These are phyloP conservation scores for Solanum ahanhuiri DNA, from an alignment of 257 asterid species.

Conservation along the genomic window DNA sequence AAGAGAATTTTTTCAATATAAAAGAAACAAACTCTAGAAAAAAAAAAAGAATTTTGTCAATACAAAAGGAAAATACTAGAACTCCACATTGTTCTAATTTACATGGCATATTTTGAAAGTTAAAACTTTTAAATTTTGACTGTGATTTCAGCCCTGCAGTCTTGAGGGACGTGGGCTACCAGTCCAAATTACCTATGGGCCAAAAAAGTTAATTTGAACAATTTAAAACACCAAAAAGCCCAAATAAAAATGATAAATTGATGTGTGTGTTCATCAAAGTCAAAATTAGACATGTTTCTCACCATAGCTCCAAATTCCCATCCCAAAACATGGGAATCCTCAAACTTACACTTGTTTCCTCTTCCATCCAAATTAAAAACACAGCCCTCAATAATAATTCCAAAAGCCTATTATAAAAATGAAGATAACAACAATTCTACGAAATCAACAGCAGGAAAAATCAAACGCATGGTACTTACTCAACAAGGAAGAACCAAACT, in stretches of 20 bases:
- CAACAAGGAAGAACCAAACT: slow-evolving; percentile 55
- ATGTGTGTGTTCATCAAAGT: background rate
- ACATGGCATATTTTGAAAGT: too few relatives aligned
- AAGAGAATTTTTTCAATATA: too few relatives aligned
- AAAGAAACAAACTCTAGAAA: too few relatives aligned
- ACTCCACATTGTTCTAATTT: too few relatives aligned
- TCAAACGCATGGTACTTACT: slow-evolving; percentile 51
- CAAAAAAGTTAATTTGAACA: background rate
- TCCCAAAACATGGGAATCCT: slow-evolving; percentile 15
- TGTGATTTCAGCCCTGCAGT: too few relatives aligned
- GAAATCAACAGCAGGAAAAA: slow-evolving; percentile 28
- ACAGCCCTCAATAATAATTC: background rate
- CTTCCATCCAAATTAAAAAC: slow-evolving; percentile 3
- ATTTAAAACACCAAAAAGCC: background rate
- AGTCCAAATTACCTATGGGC: background rate
- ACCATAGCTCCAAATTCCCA: background rate
- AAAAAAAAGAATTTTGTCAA: too few relatives aligned
- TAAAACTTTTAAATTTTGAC: too few relatives aligned
- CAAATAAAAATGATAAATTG: background rate
- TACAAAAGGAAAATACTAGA: too few relatives aligned
- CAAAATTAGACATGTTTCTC: background rate
- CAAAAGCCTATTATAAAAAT: slow-evolving; percentile 1
- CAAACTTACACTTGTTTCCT: background rate
- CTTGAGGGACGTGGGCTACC: background rate
- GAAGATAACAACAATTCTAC: background rate